A percentile compares a stretch with the other conserved stretches of the same genome.
Evolutionary conservation across 345 rosid genomes (phyloP).

Genomic region (Anastatica hierochuntica): DNA sequence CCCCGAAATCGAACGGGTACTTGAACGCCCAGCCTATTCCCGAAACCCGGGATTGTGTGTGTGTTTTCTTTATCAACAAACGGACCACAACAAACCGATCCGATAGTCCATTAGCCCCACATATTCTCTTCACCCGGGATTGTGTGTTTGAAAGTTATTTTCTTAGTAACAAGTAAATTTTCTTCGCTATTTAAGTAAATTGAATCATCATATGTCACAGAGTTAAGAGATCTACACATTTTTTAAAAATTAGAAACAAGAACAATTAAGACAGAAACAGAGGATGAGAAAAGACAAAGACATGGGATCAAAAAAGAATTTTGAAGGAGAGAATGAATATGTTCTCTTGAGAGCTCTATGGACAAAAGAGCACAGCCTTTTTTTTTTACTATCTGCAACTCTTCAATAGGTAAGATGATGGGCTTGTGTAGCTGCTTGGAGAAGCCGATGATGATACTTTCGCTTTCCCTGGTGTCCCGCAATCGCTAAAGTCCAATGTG

Average conservation of each 20-base stretch:
- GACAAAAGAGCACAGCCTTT: slow-evolving; percentile 7
- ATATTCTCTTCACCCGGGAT: too few relatives aligned
- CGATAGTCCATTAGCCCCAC: too few relatives aligned
- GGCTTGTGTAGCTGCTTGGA: slow-evolving; percentile 47
- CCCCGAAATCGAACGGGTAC: too few relatives aligned
- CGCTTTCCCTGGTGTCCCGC: slow-evolving; percentile 68
- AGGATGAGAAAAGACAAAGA: slow-evolving; percentile 6
- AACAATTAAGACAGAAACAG: background rate
- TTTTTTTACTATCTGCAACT: slow-evolving; percentile 56
- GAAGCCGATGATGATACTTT: slow-evolving; percentile 37
- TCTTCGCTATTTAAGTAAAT: slow-evolving; percentile 7
- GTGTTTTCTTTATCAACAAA: too few relatives aligned
- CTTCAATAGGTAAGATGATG: slow-evolving; percentile 71
- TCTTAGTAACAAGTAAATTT: slow-evolving; percentile 4
- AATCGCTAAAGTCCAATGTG: slow-evolving; percentile 82
- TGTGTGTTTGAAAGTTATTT: background rate
- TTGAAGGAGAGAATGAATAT: slow-evolving; percentile 4
- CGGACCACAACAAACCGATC: too few relatives aligned
- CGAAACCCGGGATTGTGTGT: too few relatives aligned
- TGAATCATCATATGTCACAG: slow-evolving; percentile 11
- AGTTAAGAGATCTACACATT: slow-evolving; percentile 18
- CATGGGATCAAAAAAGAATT: slow-evolving; percentile 7
- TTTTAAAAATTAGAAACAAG: background rate
- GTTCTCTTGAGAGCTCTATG: slow-evolving; percentile 8
- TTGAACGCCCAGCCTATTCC: too few relatives aligned